A percentile compares a stretch with the other conserved stretches of the same genome.
Evolutionary conservation across 768 basidiomycete genomes (phyloP).

Genomic region (Candolleomyces aberdarensis): DNA sequence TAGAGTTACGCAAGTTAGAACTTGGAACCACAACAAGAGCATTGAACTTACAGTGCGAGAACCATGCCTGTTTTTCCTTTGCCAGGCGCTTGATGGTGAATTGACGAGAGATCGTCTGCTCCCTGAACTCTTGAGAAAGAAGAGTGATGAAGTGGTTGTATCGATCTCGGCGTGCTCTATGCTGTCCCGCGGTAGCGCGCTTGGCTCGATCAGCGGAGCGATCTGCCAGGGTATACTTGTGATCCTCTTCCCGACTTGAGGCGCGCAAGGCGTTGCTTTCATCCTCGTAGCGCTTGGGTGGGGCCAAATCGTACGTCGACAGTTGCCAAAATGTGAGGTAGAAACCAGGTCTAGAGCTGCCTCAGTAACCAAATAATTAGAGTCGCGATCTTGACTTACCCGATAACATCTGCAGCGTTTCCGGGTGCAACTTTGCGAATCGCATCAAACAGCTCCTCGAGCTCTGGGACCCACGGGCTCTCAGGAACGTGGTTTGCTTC

Average conservation of each 20-base stretch:
- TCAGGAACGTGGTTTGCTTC: slow-evolving; percentile 23
- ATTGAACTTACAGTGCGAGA: slow-evolving; percentile 51
- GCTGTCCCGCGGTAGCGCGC: slow-evolving; percentile 52
- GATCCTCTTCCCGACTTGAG: slow-evolving; percentile 67
- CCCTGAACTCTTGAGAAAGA: slow-evolving; percentile 68
- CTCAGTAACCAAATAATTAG: slow-evolving; percentile 6
- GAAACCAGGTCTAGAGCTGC: slow-evolving; percentile 70
- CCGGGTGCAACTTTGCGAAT: slow-evolving; percentile 69
- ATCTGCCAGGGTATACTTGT: slow-evolving; percentile 60
- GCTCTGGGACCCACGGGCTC: slow-evolving; percentile 79
- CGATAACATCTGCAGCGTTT: slow-evolving; percentile 61
- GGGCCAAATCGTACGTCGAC: slow-evolving; percentile 83
- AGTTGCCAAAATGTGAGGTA: slow-evolving; percentile 98
- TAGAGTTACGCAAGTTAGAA: slow-evolving; percentile 13
- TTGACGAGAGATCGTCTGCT: slow-evolving; percentile 66
- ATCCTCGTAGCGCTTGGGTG: slow-evolving; percentile 78
- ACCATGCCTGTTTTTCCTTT: slow-evolving; percentile 83
- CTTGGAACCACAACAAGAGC: background rate
- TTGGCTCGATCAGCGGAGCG: slow-evolving; percentile 65
- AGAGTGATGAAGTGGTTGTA: slow-evolving; percentile 57
- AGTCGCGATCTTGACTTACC: slow-evolving; percentile 43
- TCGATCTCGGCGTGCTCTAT: slow-evolving; percentile 63
- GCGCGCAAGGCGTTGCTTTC: slow-evolving; percentile 60
- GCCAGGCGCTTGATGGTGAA: slow-evolving; percentile 76
- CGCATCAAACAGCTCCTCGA: slow-evolving; percentile 72